phyloP scores from a whole-genome alignment of 371 early-diverging fungal species.

The Blakeslea trispora region DNA sequence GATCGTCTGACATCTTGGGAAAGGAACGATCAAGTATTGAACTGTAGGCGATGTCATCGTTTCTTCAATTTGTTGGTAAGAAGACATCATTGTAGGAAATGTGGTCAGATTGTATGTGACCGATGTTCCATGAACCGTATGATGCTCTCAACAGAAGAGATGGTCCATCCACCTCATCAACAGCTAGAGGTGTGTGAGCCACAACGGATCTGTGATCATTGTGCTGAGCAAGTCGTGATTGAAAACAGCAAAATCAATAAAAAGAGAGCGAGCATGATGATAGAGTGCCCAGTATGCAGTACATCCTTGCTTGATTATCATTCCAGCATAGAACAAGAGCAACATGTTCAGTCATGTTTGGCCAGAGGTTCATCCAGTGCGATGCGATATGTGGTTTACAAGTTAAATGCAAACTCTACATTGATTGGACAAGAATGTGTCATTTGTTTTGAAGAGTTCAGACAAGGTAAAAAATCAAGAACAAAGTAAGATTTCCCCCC shows the following conservation, averaged over 20 bases:
- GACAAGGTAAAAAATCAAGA: slow-evolving; percentile 42
- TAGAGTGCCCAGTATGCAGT: slow-evolving; percentile 84
- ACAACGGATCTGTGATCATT: slow-evolving; percentile 24
- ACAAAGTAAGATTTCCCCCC: background rate
- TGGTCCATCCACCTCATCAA: slow-evolving; percentile 7
- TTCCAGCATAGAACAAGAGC: slow-evolving; percentile 68
- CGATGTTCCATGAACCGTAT: slow-evolving; percentile 12
- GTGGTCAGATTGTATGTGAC: slow-evolving; percentile 31
- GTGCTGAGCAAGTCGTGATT: slow-evolving; percentile 6
- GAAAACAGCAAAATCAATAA: slow-evolving; percentile 4
- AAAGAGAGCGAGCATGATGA: slow-evolving; percentile 36
- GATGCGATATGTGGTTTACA: slow-evolving; percentile 55
- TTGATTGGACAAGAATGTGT: slow-evolving; percentile 80
- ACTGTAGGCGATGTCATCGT: slow-evolving; percentile 68
- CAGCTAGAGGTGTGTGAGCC: slow-evolving; percentile 1
- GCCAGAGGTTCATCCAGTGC: slow-evolving; percentile 36
- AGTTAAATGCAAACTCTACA: slow-evolving; percentile 57
- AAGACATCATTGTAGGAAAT: slow-evolving; percentile 73
- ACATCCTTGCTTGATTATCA: slow-evolving; percentile 40
- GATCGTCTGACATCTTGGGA: slow-evolving; percentile 58
- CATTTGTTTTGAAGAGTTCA: slow-evolving; percentile 92
- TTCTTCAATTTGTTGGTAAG: slow-evolving; percentile 68
- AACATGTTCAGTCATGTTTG: slow-evolving; percentile 78
- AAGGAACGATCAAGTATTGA: slow-evolving; percentile 62
- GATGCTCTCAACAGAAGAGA: slow-evolving; percentile 4